Conservation (phyloP, 2,329 filamentous ascomycete genomes). For the Domatiomyces catenatus region DNA sequence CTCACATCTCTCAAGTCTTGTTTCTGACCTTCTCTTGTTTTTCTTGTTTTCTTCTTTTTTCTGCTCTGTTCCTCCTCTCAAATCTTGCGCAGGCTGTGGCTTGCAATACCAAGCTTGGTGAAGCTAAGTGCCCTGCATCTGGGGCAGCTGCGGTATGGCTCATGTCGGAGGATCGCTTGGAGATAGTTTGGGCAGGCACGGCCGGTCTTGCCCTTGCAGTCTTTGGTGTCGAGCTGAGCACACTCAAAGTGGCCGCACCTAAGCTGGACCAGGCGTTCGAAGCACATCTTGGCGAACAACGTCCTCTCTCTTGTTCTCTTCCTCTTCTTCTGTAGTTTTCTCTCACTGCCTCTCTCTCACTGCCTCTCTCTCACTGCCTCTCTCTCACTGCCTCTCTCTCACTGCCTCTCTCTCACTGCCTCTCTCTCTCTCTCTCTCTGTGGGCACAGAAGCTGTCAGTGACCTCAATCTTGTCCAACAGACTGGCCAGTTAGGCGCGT, state of each 20-base stretch:
- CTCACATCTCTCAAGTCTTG: not conserved
- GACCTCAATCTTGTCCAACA: not conserved
- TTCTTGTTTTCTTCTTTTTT: not conserved
- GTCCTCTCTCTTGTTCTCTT: not conserved
- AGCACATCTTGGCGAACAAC: constrained; percentile 12
- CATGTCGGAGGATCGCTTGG: constrained; percentile 13
- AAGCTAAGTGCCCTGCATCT: constrained; percentile 15
- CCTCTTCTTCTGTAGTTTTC: not conserved
- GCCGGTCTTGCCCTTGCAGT: constrained; percentile 12
- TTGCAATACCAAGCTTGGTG: constrained; percentile 14
- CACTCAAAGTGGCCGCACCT: constrained; percentile 16
- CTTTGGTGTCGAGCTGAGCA: constrained; percentile 15
- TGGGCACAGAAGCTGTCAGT: not conserved
- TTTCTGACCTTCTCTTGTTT: not conserved
- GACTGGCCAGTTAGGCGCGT: not conserved
- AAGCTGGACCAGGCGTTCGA: constrained; percentile 15
- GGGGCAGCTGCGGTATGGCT: constrained; percentile 15
- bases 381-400: not conserved
- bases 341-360: not conserved
- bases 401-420: not conserved
- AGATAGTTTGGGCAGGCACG: constrained; percentile 14
- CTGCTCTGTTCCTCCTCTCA: not conserved
- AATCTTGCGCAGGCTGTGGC: constrained; percentile 10
- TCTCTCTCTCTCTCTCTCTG: not conserved
- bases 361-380: not conserved